Evolutionary conservation across 78 protist genomes (phyloP).

Genomic region (Bigelowiella natans): DNA sequence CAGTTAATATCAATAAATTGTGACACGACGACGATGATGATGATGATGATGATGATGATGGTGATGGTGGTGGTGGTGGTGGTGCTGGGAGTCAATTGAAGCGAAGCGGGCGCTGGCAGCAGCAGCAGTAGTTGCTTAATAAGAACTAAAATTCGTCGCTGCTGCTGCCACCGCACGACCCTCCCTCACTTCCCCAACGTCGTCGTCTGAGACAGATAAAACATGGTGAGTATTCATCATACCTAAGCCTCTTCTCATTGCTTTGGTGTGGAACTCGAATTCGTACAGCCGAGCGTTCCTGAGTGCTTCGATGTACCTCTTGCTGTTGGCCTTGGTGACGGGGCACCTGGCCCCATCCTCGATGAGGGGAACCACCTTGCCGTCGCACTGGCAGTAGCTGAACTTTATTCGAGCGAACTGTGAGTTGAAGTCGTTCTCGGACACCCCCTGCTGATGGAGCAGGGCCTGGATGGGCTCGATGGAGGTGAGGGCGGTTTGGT

Average conservation of each 20-base stretch:
- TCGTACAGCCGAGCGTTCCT: background rate
- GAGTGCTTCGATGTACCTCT: background rate
- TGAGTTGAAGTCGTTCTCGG: background rate
- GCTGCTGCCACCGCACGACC: too few relatives aligned
- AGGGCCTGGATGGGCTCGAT: background rate
- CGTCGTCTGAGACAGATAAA: too few relatives aligned
- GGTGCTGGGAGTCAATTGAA: too few relatives aligned
- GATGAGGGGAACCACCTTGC: background rate
- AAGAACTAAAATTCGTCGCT: too few relatives aligned
- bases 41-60: too few relatives aligned
- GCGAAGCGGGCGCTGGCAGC: too few relatives aligned
- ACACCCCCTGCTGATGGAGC: slow-evolving; percentile 1
- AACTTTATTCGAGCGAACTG: background rate
- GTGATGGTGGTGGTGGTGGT: too few relatives aligned
- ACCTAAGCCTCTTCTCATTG: background rate
- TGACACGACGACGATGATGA: too few relatives aligned
- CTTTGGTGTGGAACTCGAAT: background rate
- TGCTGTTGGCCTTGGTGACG: background rate
- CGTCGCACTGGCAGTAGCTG: slow-evolving; percentile 1
- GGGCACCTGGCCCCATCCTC: background rate
- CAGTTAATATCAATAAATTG: too few relatives aligned
- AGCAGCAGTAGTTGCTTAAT: too few relatives aligned
- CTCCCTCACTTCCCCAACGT: too few relatives aligned
- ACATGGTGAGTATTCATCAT: too few relatives aligned
- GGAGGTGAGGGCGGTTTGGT: background rate